Percentiles rank a stretch among this genome's conserved stretches.
Evolutionary conservation across 164 flowering plant genomes (phyloP).

Genomic region (Dillenia turbinata): DNA sequence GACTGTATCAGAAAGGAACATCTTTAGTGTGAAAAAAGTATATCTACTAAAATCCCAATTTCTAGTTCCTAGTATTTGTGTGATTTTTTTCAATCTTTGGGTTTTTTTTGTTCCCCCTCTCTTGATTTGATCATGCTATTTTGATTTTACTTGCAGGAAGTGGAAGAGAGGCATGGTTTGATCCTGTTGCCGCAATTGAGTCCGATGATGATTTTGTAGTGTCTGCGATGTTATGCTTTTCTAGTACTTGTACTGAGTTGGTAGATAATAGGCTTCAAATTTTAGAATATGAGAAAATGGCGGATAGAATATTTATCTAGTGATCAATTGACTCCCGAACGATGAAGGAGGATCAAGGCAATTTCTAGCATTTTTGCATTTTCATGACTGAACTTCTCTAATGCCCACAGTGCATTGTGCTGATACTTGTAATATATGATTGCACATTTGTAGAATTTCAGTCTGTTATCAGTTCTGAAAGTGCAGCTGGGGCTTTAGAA

Average conservation of each 20-base stretch:
- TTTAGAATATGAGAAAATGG: too few relatives aligned
- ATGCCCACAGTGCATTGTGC: not conserved
- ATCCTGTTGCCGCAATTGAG: conserved; percentile 25
- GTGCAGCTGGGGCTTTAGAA: conserved; percentile 10
- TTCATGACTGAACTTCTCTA: too few relatives aligned
- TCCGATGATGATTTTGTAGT: conserved; percentile 42
- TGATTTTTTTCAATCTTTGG: not conserved
- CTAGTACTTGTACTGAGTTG: too few relatives aligned
- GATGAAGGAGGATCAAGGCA: too few relatives aligned
- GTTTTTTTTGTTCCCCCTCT: not conserved
- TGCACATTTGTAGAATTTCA: conserved; percentile 18
- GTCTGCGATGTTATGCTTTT: conserved; percentile 30
- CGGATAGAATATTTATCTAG: not conserved
- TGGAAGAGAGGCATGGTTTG: conserved; percentile 28
- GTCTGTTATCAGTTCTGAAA: conserved; percentile 18
- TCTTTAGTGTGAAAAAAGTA: too few relatives aligned
- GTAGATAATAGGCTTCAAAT: too few relatives aligned
- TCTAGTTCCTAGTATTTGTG: too few relatives aligned
- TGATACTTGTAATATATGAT: not conserved
- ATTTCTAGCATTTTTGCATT: too few relatives aligned
- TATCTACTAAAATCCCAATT: too few relatives aligned
- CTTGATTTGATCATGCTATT: not conserved
- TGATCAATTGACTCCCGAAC: too few relatives aligned
- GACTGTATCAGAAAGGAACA: too few relatives aligned
- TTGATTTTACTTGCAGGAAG: conserved; percentile 14